Base-by-base conservation (phyloP, 129 eudicot genomes). In the Flaveria ramosissima region DNA sequence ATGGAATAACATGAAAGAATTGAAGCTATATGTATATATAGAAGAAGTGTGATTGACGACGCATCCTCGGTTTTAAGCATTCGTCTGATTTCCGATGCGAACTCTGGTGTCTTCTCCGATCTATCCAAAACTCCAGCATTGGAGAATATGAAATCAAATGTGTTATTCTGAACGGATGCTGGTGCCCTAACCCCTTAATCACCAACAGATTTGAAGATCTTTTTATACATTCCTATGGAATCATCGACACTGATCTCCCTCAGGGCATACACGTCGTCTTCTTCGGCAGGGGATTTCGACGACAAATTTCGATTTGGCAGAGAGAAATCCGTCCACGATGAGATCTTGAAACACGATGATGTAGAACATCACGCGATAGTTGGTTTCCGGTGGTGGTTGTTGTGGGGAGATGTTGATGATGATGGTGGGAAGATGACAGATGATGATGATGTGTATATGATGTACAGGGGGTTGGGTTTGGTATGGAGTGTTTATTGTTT, bases 1-100 rank as follows among this genome's bases (percentile, higher is more conserved):
- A 26, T 26, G 27, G 27, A 26, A 26, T 26, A 26, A 26, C 27
- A 89, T 80, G 27, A 92, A 92, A 3, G 98, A 92, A 86, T 88
- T 80, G 61, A 86, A 85, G 80, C 98, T 92, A 43, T 88, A n/a
- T n/a, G n/a, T n/a, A n/a, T n/a, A 96, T 24, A 53, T 86, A 2
- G 94, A 77, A 21, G 66, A 80, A 6, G 90, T 89, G 60, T 92
- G 97, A 70, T 85, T 86, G 30, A 92, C 88, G 13, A 87, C 48
- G 75, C 68, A 84, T 91, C 97, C 85, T 87, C 90, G 86, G 97
- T 90, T 81, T 88, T 89, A n/a, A 93, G 81, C 43, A 92, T 89
- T 85, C 98, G 78, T 0, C 55, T 70, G 48, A 87, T 81, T 86
- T 93, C 97, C 5, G 79, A 85, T 17, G 89, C 84, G n/a, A 88